Base-by-base conservation (phyloP, 2,329 filamentous ascomycete genomes). In the Sporothrix brunneoviolacea region DNA sequence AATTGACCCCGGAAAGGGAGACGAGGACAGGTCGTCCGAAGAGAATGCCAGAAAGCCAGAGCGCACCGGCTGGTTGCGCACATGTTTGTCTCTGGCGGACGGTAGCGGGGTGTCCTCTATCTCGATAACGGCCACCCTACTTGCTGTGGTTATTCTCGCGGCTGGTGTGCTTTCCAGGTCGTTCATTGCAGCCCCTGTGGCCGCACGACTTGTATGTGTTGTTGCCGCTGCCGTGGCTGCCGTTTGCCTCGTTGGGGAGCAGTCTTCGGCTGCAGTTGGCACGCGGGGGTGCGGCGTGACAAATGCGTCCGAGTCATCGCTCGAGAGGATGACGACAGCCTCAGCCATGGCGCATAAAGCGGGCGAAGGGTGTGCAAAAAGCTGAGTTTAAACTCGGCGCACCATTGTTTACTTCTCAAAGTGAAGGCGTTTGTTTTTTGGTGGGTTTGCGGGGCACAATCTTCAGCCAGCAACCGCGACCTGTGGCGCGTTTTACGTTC, bases 281-380 rank as follows among this genome's bases (percentile, higher is more conserved):
- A 28, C 18, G 8, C 21, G 27, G 12, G 6, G 21, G 7, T 15
- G 28, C 21, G 22, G 44, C 44, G 22, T 39, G 13, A 30, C 19
- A 19, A 40, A 39, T 15, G 9, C 30, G 42, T 50, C 49, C 4
- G 36, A 40, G 15, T 55, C 53, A 22, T 54, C 53, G 22, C 50
- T 53, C 16, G 53, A 55, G 21, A 54, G 36, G 1, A 55, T 30
- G 2, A 52, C 50, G 30, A 30, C 28, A n/a, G 47, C 42, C 12
- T 27, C 42, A 7, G 45, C 32, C 53, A 54, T 54, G 15, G 16
- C 18, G 27, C 8, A 12, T 3, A 22, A 13, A 18, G 24, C 24
- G 5, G 24, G 6, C 24, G 10, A 10, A 28, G 24, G 10, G 5
- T 10, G 24, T 6, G 6, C 24, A 28, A 10, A 28, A 28, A 28